phyloP scores from a whole-genome alignment of 371 early-diverging fungal species.

The Mucor sp. region DNA sequence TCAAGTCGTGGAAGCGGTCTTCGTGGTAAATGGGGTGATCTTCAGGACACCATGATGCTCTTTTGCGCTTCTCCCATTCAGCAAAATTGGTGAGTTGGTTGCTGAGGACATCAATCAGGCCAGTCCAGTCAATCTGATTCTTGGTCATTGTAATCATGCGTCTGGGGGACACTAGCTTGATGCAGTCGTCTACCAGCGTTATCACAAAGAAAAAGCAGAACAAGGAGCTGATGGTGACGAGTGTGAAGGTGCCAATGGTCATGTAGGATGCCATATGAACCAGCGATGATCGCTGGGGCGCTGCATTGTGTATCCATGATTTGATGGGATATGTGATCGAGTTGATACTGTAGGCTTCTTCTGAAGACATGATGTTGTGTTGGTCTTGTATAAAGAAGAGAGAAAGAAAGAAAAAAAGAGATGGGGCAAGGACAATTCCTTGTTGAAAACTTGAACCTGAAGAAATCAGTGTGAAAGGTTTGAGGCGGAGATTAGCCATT shows the following conservation, averaged over 20 bases:
- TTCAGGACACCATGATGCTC: constrained; percentile 32
- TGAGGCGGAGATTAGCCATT: background rate
- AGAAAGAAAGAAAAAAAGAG: constrained; percentile 7
- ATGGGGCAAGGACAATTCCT: background rate
- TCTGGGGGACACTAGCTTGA: constrained; percentile 24
- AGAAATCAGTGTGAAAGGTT: background rate
- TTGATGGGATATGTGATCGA: constrained; percentile 8
- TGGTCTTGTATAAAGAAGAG: background rate
- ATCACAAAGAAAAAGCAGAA: constrained; percentile 34
- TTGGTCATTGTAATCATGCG: constrained; percentile 23
- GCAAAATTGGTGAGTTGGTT: constrained; percentile 33
- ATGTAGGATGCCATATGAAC: constrained; percentile 18
- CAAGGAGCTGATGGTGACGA: constrained; percentile 15
- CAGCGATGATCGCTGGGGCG: constrained; percentile 1
- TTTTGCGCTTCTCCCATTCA: constrained; percentile 41
- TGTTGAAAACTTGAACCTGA: background rate
- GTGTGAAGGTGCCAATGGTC: constrained; percentile 21
- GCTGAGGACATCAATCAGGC: constrained; percentile 17
- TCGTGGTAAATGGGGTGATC: constrained; percentile 20
- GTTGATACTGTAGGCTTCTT: background rate
- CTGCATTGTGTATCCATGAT: background rate
- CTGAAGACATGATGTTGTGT: background rate
- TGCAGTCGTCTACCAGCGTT: constrained; percentile 32
- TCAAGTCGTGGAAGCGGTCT: constrained; percentile 32
- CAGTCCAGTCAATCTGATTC: constrained; percentile 28